Evolutionary conservation across 352 stramenopile species (phyloP), one percentile per base, ranked within the genome.

Genomic region (Phytopythium oedochilum): DNA sequence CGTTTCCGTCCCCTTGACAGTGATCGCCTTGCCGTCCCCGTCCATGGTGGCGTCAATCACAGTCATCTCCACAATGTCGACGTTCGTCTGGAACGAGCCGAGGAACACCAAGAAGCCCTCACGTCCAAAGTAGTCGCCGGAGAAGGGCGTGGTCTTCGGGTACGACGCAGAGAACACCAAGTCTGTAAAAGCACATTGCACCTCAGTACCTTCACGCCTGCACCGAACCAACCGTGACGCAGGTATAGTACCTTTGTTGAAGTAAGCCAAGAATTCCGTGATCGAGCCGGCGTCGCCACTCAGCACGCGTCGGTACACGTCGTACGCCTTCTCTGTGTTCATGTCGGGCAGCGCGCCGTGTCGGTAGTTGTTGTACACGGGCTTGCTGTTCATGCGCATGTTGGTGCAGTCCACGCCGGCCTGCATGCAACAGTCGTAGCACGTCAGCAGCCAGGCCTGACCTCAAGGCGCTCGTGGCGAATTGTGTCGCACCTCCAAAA

Each of bases 141-240:
- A 69, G 55, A 96, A 94, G 8, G 78, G 79, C 25, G 83, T 75
- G 45, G 66, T 82, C 55, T 92, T 93, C 14, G 83, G 83, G 54
- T 90, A 93, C 23, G 71, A 83, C 31, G 81, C 92, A 51, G 83
- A 83, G 53, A 96, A 92, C 29, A 96, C 86, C 14, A 96, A 63
- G 36, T 96, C 86, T 80, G 38, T 15, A 50, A 3, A 9, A 4
- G 18, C 17, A n/a, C 22, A 53, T 15, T 23, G 11, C 14, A 31
- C 5, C 25, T 51, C 44, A 47, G 40, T 3, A n/a, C n/a, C n/a
- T n/a, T n/a, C n/a, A n/a, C n/a, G n/a, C n/a, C n/a, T n/a, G n/a
- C n/a, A n/a, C n/a, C n/a, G n/a, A n/a, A n/a, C n/a, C n/a, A n/a
- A n/a, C n/a, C n/a, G n/a, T n/a, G n/a, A n/a, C n/a, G n/a, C n/a